Evolutionary conservation across 495 filamentous ascomycete genomes (phyloP), one percentile per base, ranked within the genome.

Genomic region (Penicillium atrosanguineum): DNA sequence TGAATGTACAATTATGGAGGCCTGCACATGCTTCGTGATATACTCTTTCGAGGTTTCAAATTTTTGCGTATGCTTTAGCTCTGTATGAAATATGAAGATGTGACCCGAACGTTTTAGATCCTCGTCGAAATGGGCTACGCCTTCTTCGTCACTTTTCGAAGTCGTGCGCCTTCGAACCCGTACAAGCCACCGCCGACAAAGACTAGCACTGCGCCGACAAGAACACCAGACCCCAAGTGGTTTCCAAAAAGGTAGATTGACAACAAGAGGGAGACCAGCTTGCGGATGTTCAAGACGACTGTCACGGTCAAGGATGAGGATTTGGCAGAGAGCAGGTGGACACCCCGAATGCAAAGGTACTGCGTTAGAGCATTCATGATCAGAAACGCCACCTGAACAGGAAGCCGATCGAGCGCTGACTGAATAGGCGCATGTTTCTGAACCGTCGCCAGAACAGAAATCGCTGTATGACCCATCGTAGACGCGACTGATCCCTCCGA

Each of bases 231-330:
- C 0, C 84, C 80, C 56, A 98, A 69, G 29, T 79, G 63, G 64
- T 97, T 96, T 8, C 93, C 94, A 70, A 98, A 98, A 3, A 97
- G 67, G 78, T 88, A 91, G 54, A 97, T 91, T 53, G 93, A 97
- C 37, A 97, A 62, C 55, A 96, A 67, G 50, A 97, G 79, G 53
- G 90, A 95, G 18, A 95, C 85, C n/a, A 98, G 76, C 70, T 98
- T 98, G 60, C 94, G 81, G 44, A 98, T 87, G 67, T 97, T 98
- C 23, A 98, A 79, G 29, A 96, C 89, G 39, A 98, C 94, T 1
- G 93, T 96, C 15, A 98, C 94, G 0, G 93, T 97, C 46, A 98
- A 76, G 0, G 94, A 95, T 15, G 93, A 91, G 3, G 89, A 87
- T 42, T 85, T 84, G 0, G 91, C 88, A 1, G 87, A 89, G 4